Percentiles rank a stretch among this genome's conserved stretches.
Evolutionary conservation across 129 eudicot genomes (phyloP).

Genomic region (Deinandra increscens): DNA sequence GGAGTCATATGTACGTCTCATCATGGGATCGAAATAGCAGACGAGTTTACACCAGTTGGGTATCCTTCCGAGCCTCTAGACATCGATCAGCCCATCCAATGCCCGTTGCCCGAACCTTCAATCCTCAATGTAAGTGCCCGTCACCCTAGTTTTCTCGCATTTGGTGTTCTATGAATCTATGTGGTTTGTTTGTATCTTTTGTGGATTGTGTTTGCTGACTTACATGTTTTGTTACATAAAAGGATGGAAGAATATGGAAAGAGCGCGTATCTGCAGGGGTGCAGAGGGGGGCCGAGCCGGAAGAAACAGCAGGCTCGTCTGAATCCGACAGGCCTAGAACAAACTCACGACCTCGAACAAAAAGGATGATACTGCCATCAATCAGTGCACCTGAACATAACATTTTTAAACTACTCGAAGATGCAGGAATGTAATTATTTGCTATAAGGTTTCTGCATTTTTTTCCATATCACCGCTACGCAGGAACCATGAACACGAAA

Average conservation of each 20-base stretch:
- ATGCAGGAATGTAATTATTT: conserved; percentile 53
- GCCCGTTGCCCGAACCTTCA: conserved; percentile 95
- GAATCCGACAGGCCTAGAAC: conserved; percentile 45
- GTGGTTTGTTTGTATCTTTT: neutral
- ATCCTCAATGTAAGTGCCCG: conserved; percentile 72
- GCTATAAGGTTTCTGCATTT: neutral
- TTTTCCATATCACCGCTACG: conserved; percentile 3
- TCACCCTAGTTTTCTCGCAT: neutral
- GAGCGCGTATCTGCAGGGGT: conserved; percentile 78
- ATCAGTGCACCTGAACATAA: conserved; percentile 86
- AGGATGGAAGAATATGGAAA: conserved; percentile 98
- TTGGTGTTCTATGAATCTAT: neutral
- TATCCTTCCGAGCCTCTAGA: conserved; percentile 85
- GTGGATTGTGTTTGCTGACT: neutral
- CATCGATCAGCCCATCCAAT: conserved; percentile 77
- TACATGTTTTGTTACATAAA: conserved; percentile 8
- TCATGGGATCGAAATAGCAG: conserved; percentile 81
- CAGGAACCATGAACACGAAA: conserved; percentile 1
- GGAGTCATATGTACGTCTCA: conserved; percentile 40
- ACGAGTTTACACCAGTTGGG: conserved; percentile 85
- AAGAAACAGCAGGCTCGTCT: conserved; percentile 33
- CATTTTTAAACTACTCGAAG: conserved; percentile 77
- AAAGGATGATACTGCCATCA: conserved; percentile 75
- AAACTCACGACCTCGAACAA: conserved; percentile 46
- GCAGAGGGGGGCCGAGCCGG: conserved; percentile 52